Evolutionary conservation across 352 stramenopile genomes (phyloP), one percentile per base, ranked within the genome.

Genomic region (Phytophthora colocasiae): DNA sequence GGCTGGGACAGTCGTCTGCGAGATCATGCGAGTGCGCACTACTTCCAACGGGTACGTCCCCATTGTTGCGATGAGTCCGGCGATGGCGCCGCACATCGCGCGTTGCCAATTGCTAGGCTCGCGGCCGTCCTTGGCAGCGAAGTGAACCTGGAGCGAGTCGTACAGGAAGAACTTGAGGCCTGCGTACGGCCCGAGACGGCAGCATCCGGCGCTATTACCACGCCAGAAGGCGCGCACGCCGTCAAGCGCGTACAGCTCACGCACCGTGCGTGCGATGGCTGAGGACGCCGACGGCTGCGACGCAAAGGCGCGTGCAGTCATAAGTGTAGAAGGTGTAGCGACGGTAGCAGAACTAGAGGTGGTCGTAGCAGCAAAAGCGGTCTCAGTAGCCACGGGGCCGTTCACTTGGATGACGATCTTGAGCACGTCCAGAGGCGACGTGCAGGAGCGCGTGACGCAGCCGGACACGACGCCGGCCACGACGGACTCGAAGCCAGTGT

Each of bases 391-490:
- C 11, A 63, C 46, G 11, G 80, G 69, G 17, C 77, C 76, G 60
- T 90, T 89, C 10, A 94, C 84, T 65, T 95, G 86, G 47, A 95
- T 90, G 17, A 93, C 67, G 69, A 95, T 93, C 76, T 93, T 93
- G 57, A 95, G 79, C 73, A 93, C 85, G 53, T 95, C 86, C 17
- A 95, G 66, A 6, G 86, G 86, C 22, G 86, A 93, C 52, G 86
- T 95, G 76, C 78, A 91, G 4, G 86, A 91, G 64, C 86, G 84
- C 43, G 86, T 93, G 57, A 95, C 83, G 68, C 84, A 93, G 45
- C 86, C 86, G 14, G 86, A 85, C 66, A 95, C 80, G 46, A 90
- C 80, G 24, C 86, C 86, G 3, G 86, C 86, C 19, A 91, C 70
- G 50, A 95, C 67, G 1, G 83, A 92, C 68, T 92, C 81, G 32